Base-by-base conservation (phyloP, 75 land plant species). In the Pinus taeda region DNA sequence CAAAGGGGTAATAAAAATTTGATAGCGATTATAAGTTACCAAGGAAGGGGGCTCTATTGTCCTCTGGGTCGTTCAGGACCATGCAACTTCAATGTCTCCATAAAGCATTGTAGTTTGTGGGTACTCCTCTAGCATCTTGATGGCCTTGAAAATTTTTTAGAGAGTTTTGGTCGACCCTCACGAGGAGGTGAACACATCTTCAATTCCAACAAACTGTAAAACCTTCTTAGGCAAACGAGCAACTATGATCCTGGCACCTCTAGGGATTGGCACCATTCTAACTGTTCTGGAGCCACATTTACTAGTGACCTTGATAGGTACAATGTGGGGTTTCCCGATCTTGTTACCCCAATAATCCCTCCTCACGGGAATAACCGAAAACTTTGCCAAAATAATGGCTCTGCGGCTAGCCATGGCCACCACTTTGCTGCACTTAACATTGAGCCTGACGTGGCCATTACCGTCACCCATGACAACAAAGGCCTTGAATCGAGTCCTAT, bases 341-440 rank as follows among this genome's bases (percentile, higher is more conserved):
- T 91, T 91, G 80, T 91, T 90, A 15, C 93, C 93, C 93, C n/a
- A 92, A 90, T 76, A 91, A 1, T 92, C 93, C 45, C 93, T 82
- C 57, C 92, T 76, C 11, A 91, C 92, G 2, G 93, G 93, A 60
- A 91, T 83, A 21, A 91, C 88, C 37, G 93, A 89, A 7, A 91
- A 81, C 88, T 90, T 91, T 15, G 92, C 92, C 76, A 91, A 73
- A 30, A 91, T 91, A 37, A 91, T 87, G 24, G 88, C 92, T 20
- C 92, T 92, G 0, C 92, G 73, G 22, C 89, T 91, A 24, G 93
- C 90, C 0, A 92, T 91, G 3, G 92, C 92, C 4, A 91, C 93
- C 76, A 89, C 93, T 81, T 91, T 91, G 75, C 84, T 72, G 80
- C 93, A 91, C 89, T 91, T 91, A 39, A 91, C 93, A 0, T 92